Base-by-base conservation (phyloP, 129 eudicot species). In the Flaveria ramosissima region DNA sequence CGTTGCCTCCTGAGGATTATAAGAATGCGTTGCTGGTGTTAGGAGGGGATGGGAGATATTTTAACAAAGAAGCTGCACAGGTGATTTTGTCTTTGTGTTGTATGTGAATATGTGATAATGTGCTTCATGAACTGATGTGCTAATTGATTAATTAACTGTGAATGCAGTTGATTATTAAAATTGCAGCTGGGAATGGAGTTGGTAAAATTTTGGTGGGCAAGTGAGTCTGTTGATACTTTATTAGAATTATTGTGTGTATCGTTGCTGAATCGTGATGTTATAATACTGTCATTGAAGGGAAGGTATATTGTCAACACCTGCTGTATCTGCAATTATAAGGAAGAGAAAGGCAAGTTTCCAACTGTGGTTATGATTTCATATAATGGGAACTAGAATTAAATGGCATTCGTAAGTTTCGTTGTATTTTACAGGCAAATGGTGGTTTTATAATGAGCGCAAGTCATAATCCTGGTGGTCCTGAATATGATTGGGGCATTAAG, bases 381-480 rank as follows among this genome's bases (percentile, higher is more conserved):
- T 59, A 7, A 50, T 21, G 57, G 71, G 66, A 63, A 39, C 17
- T 52, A 16, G 32, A 66, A 53, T 60, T 55, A 67, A 27, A 66
- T 60, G 24, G 17, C 36, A 43, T 43, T 19, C 11, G 26, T 19
- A 55, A 8, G 13, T 36, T 32, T 55, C 19, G 2, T 77, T 66
- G 52, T 20, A 12, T 62, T 41, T 77, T 70, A 67, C 89, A 94
- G 98, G 97, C 99, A 57, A 91, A 91, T 89, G 99, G 99, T 77
- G 99, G 99, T 68, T 94, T 94, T 73, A 86, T 94, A 86, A 94
- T 94, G 99, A 94, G 99, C 82, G 99, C 99, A 76, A 94, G 99
- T 86, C 99, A 94, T 82, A 94, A 94, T 83, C 97, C 97, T 64
- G 99, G 99, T 17, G 99, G 97, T 65, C 99, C 99, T 36, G 99